Evolutionary conservation across 768 basidiomycete species (phyloP).

Genomic region (Hygrophorus russula): DNA sequence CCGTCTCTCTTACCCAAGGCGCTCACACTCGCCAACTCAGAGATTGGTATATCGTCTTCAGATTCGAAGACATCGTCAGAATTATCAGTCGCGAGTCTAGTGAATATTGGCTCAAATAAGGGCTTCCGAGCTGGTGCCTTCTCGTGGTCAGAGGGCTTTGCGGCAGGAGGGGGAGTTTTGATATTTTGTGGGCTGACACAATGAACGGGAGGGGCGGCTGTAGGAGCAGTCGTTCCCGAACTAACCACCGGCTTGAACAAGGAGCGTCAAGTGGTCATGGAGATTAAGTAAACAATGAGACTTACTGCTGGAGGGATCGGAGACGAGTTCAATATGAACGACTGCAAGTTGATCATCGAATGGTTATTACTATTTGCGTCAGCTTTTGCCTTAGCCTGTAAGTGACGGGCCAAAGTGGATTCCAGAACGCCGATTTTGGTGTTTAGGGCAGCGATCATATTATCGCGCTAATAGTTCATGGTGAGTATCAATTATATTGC

Average conservation of each 20-base stretch:
- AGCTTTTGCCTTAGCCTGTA: constrained; percentile 23
- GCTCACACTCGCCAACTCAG: neutral
- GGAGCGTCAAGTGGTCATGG: neutral
- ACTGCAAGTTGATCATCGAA: constrained; percentile 28
- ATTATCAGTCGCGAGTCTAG: neutral
- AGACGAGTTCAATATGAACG: constrained; percentile 19
- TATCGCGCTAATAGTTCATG: constrained; percentile 31
- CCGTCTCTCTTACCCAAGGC: constrained; percentile 5
- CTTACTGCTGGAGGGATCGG: neutral
- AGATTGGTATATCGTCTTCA: constrained; percentile 7
- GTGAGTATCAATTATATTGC: constrained; percentile 3
- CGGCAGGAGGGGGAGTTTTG: neutral
- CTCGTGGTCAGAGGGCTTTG: neutral
- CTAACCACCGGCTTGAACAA: neutral
- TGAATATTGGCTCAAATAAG: neutral
- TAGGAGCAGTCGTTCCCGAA: neutral
- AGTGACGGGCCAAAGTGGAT: constrained; percentile 30
- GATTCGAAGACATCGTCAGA: constrained; percentile 1
- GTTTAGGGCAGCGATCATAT: constrained; percentile 30
- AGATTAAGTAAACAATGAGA: neutral
- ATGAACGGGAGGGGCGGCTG: neutral
- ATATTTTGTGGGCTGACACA: neutral
- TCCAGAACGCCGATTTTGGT: constrained; percentile 35
- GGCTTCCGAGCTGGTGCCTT: neutral
- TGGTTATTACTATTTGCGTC: constrained; percentile 14